A percentile compares a stretch with the other conserved stretches of the same genome.
These are phyloP conservation scores for Cladosporium sp. DNA, from an alignment of 2,329 filamentous ascomycete genomes.

Conservation along the genomic window DNA sequence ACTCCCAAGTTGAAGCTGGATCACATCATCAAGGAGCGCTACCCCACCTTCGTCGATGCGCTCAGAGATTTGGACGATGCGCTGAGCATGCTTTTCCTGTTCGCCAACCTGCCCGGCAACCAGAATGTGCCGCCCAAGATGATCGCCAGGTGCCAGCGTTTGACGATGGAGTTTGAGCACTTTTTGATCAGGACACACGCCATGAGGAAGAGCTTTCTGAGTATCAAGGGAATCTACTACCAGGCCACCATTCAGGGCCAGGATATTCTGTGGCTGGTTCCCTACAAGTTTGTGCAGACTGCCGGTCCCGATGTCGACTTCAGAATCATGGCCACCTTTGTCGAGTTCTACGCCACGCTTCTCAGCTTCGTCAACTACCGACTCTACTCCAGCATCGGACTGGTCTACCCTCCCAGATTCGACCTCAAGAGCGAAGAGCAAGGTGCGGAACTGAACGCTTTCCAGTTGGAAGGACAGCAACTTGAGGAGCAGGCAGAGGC, in stretches of 20 bases:
- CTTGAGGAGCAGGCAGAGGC: slow-evolving; percentile 34
- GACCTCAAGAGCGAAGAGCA: slow-evolving; percentile 81
- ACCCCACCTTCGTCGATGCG: slow-evolving; percentile 94
- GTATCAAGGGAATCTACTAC: slow-evolving; percentile 99
- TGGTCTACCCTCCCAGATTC: slow-evolving; percentile 96
- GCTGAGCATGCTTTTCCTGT: slow-evolving; percentile 93
- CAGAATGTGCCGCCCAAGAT: slow-evolving; percentile 89
- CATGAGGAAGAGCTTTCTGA: slow-evolving; percentile 92
- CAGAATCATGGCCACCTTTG: slow-evolving; percentile 97
- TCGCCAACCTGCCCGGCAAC: slow-evolving; percentile 91
- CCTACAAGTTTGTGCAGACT: slow-evolving; percentile 96
- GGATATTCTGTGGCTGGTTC: slow-evolving; percentile 94
- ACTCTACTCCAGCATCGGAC: slow-evolving; percentile 82
- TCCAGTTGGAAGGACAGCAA: slow-evolving; percentile 78
- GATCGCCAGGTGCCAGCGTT: slow-evolving; percentile 87
- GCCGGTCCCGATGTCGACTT: slow-evolving; percentile 95
- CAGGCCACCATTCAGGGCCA: slow-evolving; percentile 96
- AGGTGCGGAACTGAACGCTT: slow-evolving; percentile 84
- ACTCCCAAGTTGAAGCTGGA: slow-evolving; percentile 88
- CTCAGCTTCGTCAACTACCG: slow-evolving; percentile 95
- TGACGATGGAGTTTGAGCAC: slow-evolving; percentile 95
- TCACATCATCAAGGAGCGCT: slow-evolving; percentile 96
- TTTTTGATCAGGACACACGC: slow-evolving; percentile 92
- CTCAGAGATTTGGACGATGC: slow-evolving; percentile 94
- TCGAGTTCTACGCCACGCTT: slow-evolving; percentile 97